Conservation (phyloP, 352 stramenopile species). For the Phytophthora europaea region DNA sequence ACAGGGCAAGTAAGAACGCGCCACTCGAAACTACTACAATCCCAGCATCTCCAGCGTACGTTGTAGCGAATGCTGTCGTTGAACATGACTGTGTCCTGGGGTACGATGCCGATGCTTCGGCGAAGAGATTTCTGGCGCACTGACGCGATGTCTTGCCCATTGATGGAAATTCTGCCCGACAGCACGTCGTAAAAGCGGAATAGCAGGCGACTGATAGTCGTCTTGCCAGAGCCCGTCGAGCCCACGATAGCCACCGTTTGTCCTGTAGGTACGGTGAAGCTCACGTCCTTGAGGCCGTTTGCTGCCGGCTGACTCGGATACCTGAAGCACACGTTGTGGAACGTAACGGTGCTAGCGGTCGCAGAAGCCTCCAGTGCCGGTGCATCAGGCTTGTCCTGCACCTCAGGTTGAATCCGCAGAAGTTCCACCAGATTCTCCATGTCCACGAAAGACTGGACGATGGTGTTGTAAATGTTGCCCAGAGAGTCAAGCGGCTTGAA, state of each 20-base stretch:
- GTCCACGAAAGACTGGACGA: conserved; percentile 97
- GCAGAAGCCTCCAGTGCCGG: conserved; percentile 51
- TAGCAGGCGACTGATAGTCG: conserved; percentile 94
- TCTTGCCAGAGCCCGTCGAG: conserved; percentile 93
- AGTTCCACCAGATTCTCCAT: conserved; percentile 97
- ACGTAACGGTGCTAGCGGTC: conserved; percentile 81
- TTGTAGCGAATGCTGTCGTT: conserved; percentile 98
- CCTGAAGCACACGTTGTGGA: conserved; percentile 93
- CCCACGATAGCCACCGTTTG: conserved; percentile 96
- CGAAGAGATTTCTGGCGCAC: conserved; percentile 93
- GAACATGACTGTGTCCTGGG: conserved; percentile 98
- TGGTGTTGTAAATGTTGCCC: conserved; percentile 96
- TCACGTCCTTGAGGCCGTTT: conserved; percentile 91
- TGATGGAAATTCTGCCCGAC: conserved; percentile 83
- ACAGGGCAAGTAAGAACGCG: conserved; percentile 13
- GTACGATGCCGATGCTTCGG: conserved; percentile 94
- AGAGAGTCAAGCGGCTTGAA: conserved; percentile 98
- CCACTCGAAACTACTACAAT: background rate
- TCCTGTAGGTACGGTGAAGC: conserved; percentile 70
- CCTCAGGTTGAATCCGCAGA: conserved; percentile 93
- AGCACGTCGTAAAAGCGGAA: conserved; percentile 98
- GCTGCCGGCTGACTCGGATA: conserved; percentile 90
- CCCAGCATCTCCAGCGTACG: conserved; percentile 57
- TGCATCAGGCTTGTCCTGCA: conserved; percentile 90
- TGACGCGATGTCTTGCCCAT: conserved; percentile 90